These are phyloP conservation scores for Rachicladosporium sp. DNA, from an alignment of 2,329 filamentous ascomycete genomes.

Conservation along the genomic window DNA sequence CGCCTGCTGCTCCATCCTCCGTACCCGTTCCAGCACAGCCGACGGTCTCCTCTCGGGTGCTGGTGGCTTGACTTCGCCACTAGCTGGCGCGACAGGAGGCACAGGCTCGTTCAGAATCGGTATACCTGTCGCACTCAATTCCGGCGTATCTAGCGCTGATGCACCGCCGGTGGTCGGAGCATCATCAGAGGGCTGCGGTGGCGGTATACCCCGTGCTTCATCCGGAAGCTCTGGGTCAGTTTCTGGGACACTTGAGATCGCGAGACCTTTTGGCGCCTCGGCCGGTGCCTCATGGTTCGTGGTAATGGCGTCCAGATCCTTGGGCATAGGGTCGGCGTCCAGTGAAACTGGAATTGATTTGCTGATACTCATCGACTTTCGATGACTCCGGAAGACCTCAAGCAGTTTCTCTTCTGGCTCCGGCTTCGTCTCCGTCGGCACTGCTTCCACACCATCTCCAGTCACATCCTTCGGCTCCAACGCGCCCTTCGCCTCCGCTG, in stretches of 20 bases:
- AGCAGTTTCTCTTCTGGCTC: conserved; percentile 4
- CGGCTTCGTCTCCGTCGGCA: background rate
- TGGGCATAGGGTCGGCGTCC: too few species aligned
- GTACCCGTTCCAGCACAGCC: conserved; percentile 10
- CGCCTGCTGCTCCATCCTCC: conserved; percentile 11
- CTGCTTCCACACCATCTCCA: background rate
- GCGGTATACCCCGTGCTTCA: too few species aligned
- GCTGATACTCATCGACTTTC: conserved; percentile 5
- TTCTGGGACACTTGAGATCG: too few species aligned
- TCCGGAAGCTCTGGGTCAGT: too few species aligned
- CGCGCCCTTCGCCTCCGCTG: conserved; percentile 1
- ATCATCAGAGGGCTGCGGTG: too few species aligned
- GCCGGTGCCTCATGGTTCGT: too few species aligned
- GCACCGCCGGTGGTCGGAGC: too few species aligned
- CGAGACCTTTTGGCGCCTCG: too few species aligned
- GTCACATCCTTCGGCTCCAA: conserved; percentile 1
- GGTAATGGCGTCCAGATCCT: too few species aligned
- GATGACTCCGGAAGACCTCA: conserved; percentile 4
- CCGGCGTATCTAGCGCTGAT: too few species aligned
- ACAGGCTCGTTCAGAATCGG: background rate
- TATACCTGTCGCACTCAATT: too few species aligned
- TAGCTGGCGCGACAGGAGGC: background rate
- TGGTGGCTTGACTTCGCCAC: background rate
- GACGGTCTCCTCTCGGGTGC: conserved; percentile 9
- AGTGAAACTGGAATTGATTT: background rate